Evolutionary conservation across 768 basidiomycete genomes (phyloP).

Genomic region (Tulasnella calospora): DNA sequence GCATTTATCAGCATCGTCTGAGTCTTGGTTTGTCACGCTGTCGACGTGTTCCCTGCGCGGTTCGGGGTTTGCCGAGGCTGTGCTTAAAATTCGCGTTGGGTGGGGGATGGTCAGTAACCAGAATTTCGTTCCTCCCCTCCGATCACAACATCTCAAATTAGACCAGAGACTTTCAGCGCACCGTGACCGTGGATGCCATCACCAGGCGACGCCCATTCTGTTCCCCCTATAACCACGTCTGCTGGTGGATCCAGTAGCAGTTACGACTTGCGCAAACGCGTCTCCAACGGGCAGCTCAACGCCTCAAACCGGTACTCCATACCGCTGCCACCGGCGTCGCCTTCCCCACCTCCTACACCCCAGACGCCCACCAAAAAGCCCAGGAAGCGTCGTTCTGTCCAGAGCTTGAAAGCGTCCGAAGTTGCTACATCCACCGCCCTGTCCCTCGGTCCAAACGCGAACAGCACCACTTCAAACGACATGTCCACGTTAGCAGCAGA

Average conservation of each 20-base stretch:
- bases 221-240: neutral
- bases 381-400: constrained; percentile 6
- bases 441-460: neutral
- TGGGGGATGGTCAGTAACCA: neutral
- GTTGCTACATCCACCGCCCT: neutral
- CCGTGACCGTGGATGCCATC: neutral
- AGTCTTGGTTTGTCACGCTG: neutral
- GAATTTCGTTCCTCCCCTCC: neutral
- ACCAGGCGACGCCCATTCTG: neutral
- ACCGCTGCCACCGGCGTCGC: neutral
- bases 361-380: neutral
- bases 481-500: neutral
- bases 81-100: constrained; percentile 6
- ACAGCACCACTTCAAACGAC: neutral
- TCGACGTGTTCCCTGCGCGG: neutral
- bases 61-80: neutral
- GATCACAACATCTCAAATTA: constrained; percentile 1
- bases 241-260: neutral
- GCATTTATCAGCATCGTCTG: neutral
- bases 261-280: neutral
- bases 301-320: constrained; percentile 11
- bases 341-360: neutral
- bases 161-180: neutral
- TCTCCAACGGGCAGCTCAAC: constrained; percentile 5
- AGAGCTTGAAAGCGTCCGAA: neutral